Base-by-base conservation (phyloP, 306 rosid species). In the Cucumis melo region DNA sequence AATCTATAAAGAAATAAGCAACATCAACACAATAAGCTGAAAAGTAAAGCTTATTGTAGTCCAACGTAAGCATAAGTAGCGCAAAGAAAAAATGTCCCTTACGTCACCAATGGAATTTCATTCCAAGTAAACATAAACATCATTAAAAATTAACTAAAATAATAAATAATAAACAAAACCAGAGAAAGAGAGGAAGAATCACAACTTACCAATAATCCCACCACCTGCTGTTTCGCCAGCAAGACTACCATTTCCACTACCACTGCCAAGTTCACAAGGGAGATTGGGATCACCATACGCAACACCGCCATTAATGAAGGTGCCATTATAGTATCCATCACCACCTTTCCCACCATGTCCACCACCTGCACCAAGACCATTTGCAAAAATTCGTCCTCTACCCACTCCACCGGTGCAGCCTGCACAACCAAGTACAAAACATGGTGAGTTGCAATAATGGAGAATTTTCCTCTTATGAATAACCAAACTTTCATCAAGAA, bases 281-380 rank as follows among this genome's bases (percentile, higher is more conserved):
- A 94, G 82, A 81, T 89, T 91, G 73, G 82, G 91, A 88, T 94
- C 85, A 76, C 99, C 99, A 78, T 94, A 89, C 24, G 88, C 66
- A 64, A 54, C 75, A 81, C 99, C 99, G 13, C 99, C 99, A 19
- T 92, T 95, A 81, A 92, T 87, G 75, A 84, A 94, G 77, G 74
- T 89, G 19, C 95, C 97, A 50, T 85, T 65, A 72, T 85, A 94
- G 84, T 85, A 91, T 68, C 97, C 98, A 75, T 92, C 93, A 39
- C 97, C 98, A n/a, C 98, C 98, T 82, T 82, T 83, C 32, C 98
- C 98, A 77, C 98, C 98, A 86, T 94, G 95, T 53, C 98, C 97
- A 5, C 95, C 98, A 13, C 98, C 98, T 8, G 96, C 89, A 38
- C 93, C 89, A 80, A 94, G 80, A 78, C 97, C 97, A 81, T 91